Evolutionary conservation across 305 asterid species (phyloP).

Genomic region (Petunia hybrid): DNA sequence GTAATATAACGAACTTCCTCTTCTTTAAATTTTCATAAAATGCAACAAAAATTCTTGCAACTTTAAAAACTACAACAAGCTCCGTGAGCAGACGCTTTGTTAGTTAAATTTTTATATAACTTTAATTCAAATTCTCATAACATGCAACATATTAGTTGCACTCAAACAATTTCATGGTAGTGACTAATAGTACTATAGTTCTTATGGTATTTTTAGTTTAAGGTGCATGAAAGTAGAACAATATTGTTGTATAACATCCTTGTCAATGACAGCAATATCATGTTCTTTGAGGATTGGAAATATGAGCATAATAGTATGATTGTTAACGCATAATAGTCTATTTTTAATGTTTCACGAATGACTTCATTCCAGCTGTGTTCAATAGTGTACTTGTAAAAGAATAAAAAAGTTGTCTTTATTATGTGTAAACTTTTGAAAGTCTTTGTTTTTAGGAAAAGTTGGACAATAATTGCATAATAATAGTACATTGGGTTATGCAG

Average conservation of each 20-base stretch:
- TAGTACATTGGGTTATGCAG: background rate
- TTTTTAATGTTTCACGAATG: background rate
- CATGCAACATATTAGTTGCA: background rate
- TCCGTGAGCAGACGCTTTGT: too few relatives aligned
- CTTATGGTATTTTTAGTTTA: background rate
- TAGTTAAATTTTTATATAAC: too few relatives aligned
- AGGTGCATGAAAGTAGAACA: background rate
- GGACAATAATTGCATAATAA: background rate
- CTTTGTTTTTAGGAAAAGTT: background rate
- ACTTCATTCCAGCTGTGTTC: conserved; percentile 19
- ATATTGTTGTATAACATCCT: background rate
- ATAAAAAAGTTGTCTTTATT: background rate
- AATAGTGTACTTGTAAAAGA: background rate
- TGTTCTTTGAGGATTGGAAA: background rate
- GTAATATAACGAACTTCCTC: background rate
- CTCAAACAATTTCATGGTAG: too few relatives aligned
- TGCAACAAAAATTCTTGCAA: background rate
- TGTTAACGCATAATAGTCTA: background rate
- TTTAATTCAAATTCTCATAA: background rate
- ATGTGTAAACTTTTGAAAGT: background rate
- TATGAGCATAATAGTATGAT: background rate
- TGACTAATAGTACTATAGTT: too few relatives aligned
- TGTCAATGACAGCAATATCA: background rate
- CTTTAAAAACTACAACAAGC: too few relatives aligned
- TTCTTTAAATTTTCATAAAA: background rate